Base-by-base conservation (phyloP, 345 rosid genomes). In the Eucalyptus cloeziana region DNA sequence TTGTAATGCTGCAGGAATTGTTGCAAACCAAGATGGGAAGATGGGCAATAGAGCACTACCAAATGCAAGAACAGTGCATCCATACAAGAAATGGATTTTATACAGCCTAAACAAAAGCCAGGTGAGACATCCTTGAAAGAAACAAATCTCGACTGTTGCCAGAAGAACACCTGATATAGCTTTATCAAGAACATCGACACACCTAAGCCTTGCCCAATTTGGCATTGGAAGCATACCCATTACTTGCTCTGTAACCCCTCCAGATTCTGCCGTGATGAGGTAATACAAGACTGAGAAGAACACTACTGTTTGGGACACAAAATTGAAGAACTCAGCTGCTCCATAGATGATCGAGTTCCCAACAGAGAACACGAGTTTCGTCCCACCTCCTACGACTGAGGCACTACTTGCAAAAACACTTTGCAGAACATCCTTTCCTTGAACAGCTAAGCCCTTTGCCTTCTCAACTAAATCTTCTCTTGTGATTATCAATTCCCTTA, bases 41-140 rank as follows among this genome's bases (percentile, higher is more conserved):
- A 98, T 95, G 3, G 99, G 99, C 86, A 96, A 88, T 85, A 96
- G 90, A 12, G 99, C 94, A 60, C 97, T 97, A 88, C 95, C 89
- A 89, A 95, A 94, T 24, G 99, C 99, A 8, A 98, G 95, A 69
- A 96, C 92, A 3, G 99, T 97, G 6, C 97, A 96, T 94, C 96
- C 93, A 89, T 98, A 98, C 49, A 98, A 88, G 91, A 98, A 98
- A 92, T 98, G 99, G 86, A 98, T 96, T 7, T 94, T 92, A 86
- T 87, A 94, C 64, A 98, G 92, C 91, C 99, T 95, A 87, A 98
- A 98, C 89, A 98, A 91, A 37, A 98, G 95, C 99, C 99, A 95
- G 27, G 99, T 97, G 56, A 97, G 95, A 93, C 99, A 97, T 91
- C 99, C 99, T 88, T 98, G 99, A 91, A 95, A 97, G 87, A 98